A percentile compares a stretch with the other conserved stretches of the same genome.
Evolutionary conservation across 2,329 filamentous ascomycete species (phyloP).

Genomic region (Beauveria varroae): DNA sequence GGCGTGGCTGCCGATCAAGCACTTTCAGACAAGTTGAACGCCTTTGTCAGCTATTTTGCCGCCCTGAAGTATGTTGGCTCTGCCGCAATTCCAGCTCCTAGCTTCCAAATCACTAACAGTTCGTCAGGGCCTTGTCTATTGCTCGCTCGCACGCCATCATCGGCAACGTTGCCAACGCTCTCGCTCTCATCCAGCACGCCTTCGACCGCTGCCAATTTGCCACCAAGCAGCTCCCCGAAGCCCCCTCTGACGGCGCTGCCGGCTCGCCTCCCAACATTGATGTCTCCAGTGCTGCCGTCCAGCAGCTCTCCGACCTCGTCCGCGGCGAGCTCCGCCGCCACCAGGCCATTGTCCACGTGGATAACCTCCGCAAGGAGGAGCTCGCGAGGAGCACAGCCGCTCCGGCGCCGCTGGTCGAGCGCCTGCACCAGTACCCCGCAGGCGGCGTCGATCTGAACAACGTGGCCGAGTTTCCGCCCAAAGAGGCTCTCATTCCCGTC

Average conservation of each 20-base stretch:
- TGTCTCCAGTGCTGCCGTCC: constrained; percentile 51
- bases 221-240: constrained; percentile 33
- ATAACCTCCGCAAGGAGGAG: constrained; percentile 50
- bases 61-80: constrained; percentile 63
- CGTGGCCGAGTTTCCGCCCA: constrained; percentile 81
- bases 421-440: constrained; percentile 66
- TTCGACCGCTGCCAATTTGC: constrained; percentile 52
- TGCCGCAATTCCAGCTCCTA: background rate
- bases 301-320: constrained; percentile 54
- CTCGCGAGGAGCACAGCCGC: constrained; percentile 28
- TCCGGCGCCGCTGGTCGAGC: constrained; percentile 58
- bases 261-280: constrained; percentile 57
- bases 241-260: constrained; percentile 19
- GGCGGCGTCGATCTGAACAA: constrained; percentile 67
- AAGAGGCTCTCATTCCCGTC: constrained; percentile 72
- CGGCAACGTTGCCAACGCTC: constrained; percentile 64
- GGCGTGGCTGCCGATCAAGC: constrained; percentile 78
- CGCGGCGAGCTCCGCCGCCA: constrained; percentile 68
- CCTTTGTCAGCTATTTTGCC: constrained; percentile 75
- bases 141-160: constrained; percentile 76
- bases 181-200: constrained; percentile 76
- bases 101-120: background rate
- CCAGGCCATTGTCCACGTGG: constrained; percentile 78
- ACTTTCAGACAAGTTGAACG: constrained; percentile 71
- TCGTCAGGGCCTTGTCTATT: constrained; percentile 67